phyloP scores from a whole-genome alignment of 768 basidiomycete species.

The Agrocybe pediades region DNA sequence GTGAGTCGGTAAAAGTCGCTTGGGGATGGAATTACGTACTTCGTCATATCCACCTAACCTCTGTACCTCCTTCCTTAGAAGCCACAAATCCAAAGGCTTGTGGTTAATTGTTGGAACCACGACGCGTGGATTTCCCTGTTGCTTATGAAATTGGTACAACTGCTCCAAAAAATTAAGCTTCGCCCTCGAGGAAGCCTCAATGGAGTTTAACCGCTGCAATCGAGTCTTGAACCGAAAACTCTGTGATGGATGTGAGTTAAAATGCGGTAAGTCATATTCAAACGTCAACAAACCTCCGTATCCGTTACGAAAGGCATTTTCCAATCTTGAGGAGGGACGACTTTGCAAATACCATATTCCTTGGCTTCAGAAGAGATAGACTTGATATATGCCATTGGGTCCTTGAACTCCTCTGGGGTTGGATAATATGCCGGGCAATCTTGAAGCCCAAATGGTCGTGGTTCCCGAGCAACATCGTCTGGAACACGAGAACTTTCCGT shows the following conservation, averaged over 20 bases:
- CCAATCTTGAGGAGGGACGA: slow-evolving; percentile 92
- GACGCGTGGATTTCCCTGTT: slow-evolving; percentile 89
- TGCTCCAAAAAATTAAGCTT: slow-evolving; percentile 98
- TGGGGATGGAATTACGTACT: slow-evolving; percentile 45
- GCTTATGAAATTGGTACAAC: slow-evolving; percentile 94
- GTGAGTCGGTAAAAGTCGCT: slow-evolving; percentile 17
- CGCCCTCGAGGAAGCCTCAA: slow-evolving; percentile 95
- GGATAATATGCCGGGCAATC: slow-evolving; percentile 93
- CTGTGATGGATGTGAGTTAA: slow-evolving; percentile 46
- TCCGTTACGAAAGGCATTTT: slow-evolving; percentile 95
- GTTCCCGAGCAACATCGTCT: slow-evolving; percentile 35
- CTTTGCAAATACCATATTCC: slow-evolving; percentile 91
- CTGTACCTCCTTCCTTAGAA: slow-evolving; percentile 88
- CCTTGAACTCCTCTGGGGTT: slow-evolving; percentile 86
- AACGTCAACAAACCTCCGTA: slow-evolving; percentile 72
- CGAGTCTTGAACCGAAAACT: slow-evolving; percentile 95
- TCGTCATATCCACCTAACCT: slow-evolving; percentile 85
- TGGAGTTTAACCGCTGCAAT: slow-evolving; percentile 91
- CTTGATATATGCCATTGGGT: slow-evolving; percentile 92
- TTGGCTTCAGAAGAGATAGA: slow-evolving; percentile 72
- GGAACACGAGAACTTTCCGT: slow-evolving; percentile 54
- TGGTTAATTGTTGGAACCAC: slow-evolving; percentile 94
- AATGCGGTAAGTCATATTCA: slow-evolving; percentile 30
- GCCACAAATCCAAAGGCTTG: slow-evolving; percentile 92
- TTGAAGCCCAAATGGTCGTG: slow-evolving; percentile 81